Base-by-base conservation (phyloP, 2,329 filamentous ascomycete species). In the Colletotrichum musae region DNA sequence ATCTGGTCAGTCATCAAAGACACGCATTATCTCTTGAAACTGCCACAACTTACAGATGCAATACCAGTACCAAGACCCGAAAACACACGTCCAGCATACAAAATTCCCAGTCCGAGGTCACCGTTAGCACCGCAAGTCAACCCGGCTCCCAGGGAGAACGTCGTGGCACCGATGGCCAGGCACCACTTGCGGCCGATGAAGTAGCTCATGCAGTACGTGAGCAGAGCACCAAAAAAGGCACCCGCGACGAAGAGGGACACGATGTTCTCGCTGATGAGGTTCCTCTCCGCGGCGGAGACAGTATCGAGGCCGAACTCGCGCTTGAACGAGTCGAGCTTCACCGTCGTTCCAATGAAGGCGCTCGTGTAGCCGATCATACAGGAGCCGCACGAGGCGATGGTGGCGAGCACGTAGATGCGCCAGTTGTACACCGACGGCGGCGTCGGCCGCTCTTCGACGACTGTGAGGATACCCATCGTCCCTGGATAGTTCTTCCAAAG, bases 181-280 rank as follows among this genome's bases (percentile, higher is more conserved):
- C 84, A 86, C 69, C 79, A 81, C 73, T 84, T 85, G 54, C 89
- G 84, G 15, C 89, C 89, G 70, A 87, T 81, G 75, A 84, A 89
- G 78, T 88, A 88, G 16, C 86, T 87, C n/a, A 86, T 82, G 2
- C 83, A 83, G 72, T 91, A 92, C 24, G 86, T 88, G 64, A 88
- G 82, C 60, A 91, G 81, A 1, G 89, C 86, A 13, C 91, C 91
- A 70, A 93, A 92, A 79, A 93, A 92, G 24, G 90, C 90, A 60
- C 91, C 91, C 10, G 90, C 91, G 76, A 92, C 90, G 77, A 91
- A 92, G 53, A 87, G 84, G 10, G 88, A 91, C 47, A 92, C 89
- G 58, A 92, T 91, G 72, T 92, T 92, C 67, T 87, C 83, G 73
- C 86, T 89, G 51, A 89, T 81, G 7, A 89, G 74, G 68, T 87